Percentiles rank a stretch among this genome's conserved stretches.
phyloP scores from a whole-genome alignment of 306 rosid genomes.

The Crataegus laevigata region DNA sequence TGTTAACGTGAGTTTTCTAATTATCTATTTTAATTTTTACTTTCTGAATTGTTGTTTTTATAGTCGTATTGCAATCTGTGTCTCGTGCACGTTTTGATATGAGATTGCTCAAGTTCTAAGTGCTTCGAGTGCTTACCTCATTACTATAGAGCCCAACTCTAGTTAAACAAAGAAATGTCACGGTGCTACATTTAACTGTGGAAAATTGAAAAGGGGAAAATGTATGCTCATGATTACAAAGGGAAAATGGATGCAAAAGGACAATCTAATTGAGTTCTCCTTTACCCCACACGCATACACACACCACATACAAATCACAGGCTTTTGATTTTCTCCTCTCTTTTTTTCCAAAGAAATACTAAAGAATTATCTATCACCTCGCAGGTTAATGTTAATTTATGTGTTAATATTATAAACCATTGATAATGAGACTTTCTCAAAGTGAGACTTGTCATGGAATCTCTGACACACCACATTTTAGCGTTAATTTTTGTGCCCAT shows the following conservation, averaged over 20 bases:
- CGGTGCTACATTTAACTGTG: conserved; percentile 11
- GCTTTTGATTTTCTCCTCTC: conserved; percentile 42
- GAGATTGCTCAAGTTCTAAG: not conserved
- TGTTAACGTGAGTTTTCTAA: no score
- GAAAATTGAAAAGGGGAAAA: conserved; percentile 5
- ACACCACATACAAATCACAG: conserved; percentile 43
- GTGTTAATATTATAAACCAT: no score
- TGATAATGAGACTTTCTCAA: no score
- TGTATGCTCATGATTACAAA: conserved; percentile 52
- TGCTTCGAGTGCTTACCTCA: not conserved
- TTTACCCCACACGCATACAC: conserved; percentile 65
- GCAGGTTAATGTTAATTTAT: no score
- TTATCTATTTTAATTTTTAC: no score
- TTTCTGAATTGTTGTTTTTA: no score
- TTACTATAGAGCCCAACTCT: not conserved
- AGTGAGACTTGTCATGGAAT: no score
- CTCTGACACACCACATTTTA: no score
- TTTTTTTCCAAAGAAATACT: no score
- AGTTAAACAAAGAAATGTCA: not conserved
- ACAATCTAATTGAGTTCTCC: conserved; percentile 49
- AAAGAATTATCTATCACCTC: accelerated
- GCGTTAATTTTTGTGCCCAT: no score
- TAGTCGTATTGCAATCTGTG: accelerated
- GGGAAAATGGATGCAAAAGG: conserved; percentile 60
- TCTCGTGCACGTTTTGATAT: not conserved